Conservation (phyloP, 345 rosid species). For the Euclidium syriacum region DNA sequence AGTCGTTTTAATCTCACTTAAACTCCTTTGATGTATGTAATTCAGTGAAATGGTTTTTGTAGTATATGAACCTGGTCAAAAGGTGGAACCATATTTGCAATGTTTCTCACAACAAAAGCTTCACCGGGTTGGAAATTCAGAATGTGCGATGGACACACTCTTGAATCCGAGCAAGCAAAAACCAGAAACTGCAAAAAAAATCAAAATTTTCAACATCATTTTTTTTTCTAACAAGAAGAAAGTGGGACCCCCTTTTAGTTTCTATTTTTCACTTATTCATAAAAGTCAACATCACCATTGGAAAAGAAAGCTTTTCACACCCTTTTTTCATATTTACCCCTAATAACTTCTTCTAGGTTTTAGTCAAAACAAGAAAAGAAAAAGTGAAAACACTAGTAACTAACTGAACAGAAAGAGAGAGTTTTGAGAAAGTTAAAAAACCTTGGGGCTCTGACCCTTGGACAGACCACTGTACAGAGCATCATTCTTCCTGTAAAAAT, state of each 20-base stretch:
- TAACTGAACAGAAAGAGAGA: background rate
- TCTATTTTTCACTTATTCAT: slow-evolving; percentile 3
- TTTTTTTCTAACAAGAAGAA: too few relatives aligned
- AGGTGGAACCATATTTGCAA: slow-evolving; percentile 89
- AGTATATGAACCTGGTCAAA: slow-evolving; percentile 50
- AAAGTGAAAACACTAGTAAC: background rate
- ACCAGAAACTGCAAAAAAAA: slow-evolving; percentile 63
- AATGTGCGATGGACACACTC: slow-evolving; percentile 92
- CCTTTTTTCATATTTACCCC: background rate
- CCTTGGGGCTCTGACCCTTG: slow-evolving; percentile 88
- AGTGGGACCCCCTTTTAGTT: background rate
- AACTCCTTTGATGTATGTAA: too few relatives aligned
- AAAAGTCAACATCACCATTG: slow-evolving; percentile 19
- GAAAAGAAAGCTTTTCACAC: slow-evolving; percentile 3
- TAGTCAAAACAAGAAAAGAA: background rate
- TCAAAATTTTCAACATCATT: background rate
- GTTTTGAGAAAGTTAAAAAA: slow-evolving; percentile 23
- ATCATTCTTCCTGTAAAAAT: slow-evolving; percentile 54
- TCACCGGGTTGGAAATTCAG: slow-evolving; percentile 89
- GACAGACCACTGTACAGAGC: slow-evolving; percentile 57
- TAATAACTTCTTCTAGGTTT: background rate
- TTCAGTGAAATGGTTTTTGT: background rate
- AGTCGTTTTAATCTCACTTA: too few relatives aligned
- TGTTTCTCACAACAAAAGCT: slow-evolving; percentile 84
- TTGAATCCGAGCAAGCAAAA: slow-evolving; percentile 91